Percentiles rank a stretch among this genome's conserved stretches.
phyloP scores from a whole-genome alignment of 2,329 filamentous ascomycete genomes.

The Daldinia sp. region DNA sequence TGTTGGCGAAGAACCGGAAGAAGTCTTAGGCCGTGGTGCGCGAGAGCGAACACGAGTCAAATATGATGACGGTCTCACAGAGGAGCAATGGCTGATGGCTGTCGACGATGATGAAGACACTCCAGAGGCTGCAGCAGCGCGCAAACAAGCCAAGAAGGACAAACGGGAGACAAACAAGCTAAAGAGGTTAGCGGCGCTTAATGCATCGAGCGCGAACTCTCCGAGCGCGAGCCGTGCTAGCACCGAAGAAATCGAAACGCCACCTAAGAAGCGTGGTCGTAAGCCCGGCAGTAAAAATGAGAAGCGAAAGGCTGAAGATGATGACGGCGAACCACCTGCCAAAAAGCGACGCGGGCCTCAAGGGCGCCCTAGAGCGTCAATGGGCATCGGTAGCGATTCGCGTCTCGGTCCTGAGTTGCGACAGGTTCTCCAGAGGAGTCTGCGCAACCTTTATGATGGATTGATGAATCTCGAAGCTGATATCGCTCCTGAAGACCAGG shows the following conservation, averaged over 20 bases:
- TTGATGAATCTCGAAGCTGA: conserved; percentile 89
- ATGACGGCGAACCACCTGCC: conserved; percentile 79
- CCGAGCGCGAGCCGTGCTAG: conserved; percentile 83
- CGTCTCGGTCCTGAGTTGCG: conserved; percentile 77
- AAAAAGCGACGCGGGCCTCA: conserved; percentile 83
- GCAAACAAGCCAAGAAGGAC: conserved; percentile 87
- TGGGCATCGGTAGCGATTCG: conserved; percentile 51
- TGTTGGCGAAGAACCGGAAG: conserved; percentile 81
- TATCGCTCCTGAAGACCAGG: conserved; percentile 65
- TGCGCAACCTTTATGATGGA: conserved; percentile 81
- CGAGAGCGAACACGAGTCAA: conserved; percentile 94
- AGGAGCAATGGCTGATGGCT: conserved; percentile 98
- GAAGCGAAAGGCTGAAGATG: conserved; percentile 89
- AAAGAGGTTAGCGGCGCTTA: conserved; percentile 61
- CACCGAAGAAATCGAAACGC: conserved; percentile 81
- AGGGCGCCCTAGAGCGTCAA: conserved; percentile 73
- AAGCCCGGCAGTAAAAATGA: conserved; percentile 80
- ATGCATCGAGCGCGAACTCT: conserved; percentile 71
- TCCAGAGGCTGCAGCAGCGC: conserved; percentile 90
- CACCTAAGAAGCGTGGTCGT: conserved; percentile 84
- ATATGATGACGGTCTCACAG: conserved; percentile 97
- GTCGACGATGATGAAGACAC: conserved; percentile 97
- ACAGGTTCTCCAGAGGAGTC: conserved; percentile 79
- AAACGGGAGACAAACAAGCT: conserved; percentile 82
- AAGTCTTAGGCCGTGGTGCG: conserved; percentile 86